phyloP scores from a whole-genome alignment of 2,329 filamentous ascomycete genomes.

The Berkeleyomyces basicola region DNA sequence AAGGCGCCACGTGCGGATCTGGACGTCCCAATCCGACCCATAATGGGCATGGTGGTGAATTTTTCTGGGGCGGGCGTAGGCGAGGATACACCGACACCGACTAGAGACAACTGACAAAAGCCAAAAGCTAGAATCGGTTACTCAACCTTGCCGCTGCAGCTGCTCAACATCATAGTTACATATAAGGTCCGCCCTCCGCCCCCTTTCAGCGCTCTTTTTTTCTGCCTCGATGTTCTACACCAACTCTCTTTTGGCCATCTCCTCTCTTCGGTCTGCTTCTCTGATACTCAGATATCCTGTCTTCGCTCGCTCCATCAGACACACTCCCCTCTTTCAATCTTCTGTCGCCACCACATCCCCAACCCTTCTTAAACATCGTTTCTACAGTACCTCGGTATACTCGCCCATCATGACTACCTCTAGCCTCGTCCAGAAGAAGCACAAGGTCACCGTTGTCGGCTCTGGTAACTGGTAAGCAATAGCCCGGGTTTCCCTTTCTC shows the following conservation, averaged over 20 bases:
- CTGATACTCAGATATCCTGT: not conserved
- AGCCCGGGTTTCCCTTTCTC: not conserved
- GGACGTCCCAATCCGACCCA: slow-evolving; percentile 3
- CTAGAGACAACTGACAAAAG: not conserved
- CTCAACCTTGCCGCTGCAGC: not conserved
- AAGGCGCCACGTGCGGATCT: not conserved
- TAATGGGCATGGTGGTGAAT: not conserved
- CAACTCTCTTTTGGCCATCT: not conserved
- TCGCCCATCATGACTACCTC: slow-evolving; percentile 20
- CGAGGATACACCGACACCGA: not conserved
- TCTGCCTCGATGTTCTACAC: not conserved
- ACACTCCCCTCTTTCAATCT: not conserved
- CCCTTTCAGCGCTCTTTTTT: not conserved
- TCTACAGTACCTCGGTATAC: not conserved
- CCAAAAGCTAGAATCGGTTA: not conserved
- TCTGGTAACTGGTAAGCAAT: slow-evolving; percentile 77
- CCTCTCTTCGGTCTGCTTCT: not conserved
- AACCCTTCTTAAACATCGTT: not conserved
- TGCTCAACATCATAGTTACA: slow-evolving; percentile 2
- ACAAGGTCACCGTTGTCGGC: slow-evolving; percentile 87
- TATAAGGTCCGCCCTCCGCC: slow-evolving; percentile 9
- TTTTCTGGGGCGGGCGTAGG: slow-evolving; percentile 5
- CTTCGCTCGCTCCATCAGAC: not conserved
- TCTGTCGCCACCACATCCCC: not conserved
- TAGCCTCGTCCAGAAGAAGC: slow-evolving; percentile 47